Percentiles rank a stretch among this genome's conserved stretches.
Evolutionary conservation across 129 eudicot genomes (phyloP).

Genomic region (Lactuca saligna): DNA sequence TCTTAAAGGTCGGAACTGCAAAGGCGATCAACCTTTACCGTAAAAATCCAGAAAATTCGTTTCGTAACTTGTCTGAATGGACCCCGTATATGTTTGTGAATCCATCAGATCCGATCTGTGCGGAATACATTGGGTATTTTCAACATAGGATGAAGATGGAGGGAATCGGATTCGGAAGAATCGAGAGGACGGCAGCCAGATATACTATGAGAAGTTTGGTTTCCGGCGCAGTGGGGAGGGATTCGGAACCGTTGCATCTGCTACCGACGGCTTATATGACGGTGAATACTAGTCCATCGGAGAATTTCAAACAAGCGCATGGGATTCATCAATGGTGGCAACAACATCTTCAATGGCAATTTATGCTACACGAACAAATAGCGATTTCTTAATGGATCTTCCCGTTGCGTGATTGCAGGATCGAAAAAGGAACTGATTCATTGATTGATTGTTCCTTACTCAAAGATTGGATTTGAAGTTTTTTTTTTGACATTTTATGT

Average conservation of each 20-base stretch:
- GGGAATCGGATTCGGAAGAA: slow-evolving; percentile 35
- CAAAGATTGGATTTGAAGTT: no score
- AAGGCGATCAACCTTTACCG: slow-evolving; percentile 24
- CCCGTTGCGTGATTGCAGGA: no score
- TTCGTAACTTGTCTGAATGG: slow-evolving; percentile 69
- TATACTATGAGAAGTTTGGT: slow-evolving; percentile 46
- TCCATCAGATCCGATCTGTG: slow-evolving; percentile 58
- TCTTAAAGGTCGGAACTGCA: slow-evolving; percentile 58
- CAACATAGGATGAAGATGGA: slow-evolving; percentile 60
- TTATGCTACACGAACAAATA: slow-evolving; percentile 38
- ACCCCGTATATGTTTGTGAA: slow-evolving; percentile 61
- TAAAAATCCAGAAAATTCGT: slow-evolving; percentile 7
- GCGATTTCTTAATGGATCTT: not conserved
- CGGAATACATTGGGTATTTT: slow-evolving; percentile 65
- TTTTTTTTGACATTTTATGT: no score
- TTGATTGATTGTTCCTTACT: no score
- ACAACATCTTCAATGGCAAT: slow-evolving; percentile 42
- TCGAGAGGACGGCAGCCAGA: slow-evolving; percentile 44
- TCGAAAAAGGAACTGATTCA: no score
- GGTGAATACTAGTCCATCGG: slow-evolving; percentile 32
- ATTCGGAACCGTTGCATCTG: slow-evolving; percentile 50
- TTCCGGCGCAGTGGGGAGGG: slow-evolving; percentile 34
- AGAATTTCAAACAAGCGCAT: slow-evolving; percentile 51
- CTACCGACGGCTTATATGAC: slow-evolving; percentile 59
- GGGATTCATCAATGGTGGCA: slow-evolving; percentile 85